Base-by-base conservation (phyloP, 192 early-diverging fungal species). In the Rhizophagus clarus region DNA sequence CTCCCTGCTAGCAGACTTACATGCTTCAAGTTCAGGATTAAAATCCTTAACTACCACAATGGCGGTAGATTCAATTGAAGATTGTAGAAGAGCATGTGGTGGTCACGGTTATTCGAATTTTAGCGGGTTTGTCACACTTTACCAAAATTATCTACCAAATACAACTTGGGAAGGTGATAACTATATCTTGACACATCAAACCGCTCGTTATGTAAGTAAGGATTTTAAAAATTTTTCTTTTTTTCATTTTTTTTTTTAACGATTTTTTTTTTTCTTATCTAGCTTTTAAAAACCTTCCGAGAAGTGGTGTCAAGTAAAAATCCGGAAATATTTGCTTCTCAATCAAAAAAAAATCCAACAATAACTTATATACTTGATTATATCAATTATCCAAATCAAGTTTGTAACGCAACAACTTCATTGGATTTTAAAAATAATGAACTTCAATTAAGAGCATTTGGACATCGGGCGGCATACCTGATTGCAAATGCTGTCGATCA, bases 81-180 rank as follows among this genome's bases (percentile, higher is more conserved):
- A 91, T 28, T 92, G 92, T 80, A 80, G 93, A 28, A 91, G 91
- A 40, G 91, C 90, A 20, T 92, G 91, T 81, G 94, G 94, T 81
- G 94, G 94, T 40, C 93, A 95, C 45, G 94, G 93, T 5, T 95
- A 91, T 83, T 92, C 92, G 40, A 84, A 84, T 69, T 94, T 92
- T 86, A 91, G 91, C 56, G 94, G 94, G 1, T 85, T 95, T 15
- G 87, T 86, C 37, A 84, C 88, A 64, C 88, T 94, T 83, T 90
- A 90, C 37, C 88, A 88, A 81, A 90, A 95, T 80, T 87, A 89
- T 66, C 87, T 91, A 32, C 93, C 93, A 20, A 93, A 93, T 74
- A 90, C 90, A 61, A 95, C 93, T 68, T 94, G 91, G 92, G 94
- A 95, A 82, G 94, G 94, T 66, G 94, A 95, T 81, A 95, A 95